These are phyloP conservation scores for Tetratostichococcus sp. DNA, from an alignment of 139 green algal species.

Conservation along the genomic window DNA sequence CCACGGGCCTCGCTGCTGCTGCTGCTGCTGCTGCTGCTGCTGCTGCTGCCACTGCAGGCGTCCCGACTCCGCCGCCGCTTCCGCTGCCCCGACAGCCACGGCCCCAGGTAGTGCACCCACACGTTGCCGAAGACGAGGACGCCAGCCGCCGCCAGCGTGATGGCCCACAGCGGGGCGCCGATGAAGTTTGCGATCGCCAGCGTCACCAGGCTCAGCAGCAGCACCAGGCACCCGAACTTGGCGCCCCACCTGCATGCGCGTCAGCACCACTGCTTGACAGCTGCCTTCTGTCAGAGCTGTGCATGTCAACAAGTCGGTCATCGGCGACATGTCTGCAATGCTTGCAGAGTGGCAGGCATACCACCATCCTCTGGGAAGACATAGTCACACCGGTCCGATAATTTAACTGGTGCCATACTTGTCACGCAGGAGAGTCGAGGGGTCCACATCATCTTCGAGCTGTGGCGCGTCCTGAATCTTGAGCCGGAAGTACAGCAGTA, in stretches of 20 bases:
- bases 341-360: no score
- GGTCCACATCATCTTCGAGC: neutral
- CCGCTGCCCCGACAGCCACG: neutral
- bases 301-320: no score
- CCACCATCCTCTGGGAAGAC: no score
- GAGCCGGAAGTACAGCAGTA: constrained; percentile 20
- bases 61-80: neutral
- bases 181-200: neutral
- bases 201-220: neutral
- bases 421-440: neutral
- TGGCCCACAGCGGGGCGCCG: neutral
- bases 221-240: neutral
- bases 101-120: neutral
- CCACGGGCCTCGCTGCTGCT: no score
- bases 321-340: no score
- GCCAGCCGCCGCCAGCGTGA: neutral
- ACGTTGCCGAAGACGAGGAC: neutral
- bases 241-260: neutral
- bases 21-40: no score
- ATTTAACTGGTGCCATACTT: neutral
- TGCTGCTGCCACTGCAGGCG: no score
- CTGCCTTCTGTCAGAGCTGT: no score
- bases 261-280: neutral
- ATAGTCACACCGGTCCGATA: no score
- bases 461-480: constrained; percentile 11